These are phyloP conservation scores for Asterochloris sp. DNA, from an alignment of 139 green algal genomes.

Conservation along the genomic window DNA sequence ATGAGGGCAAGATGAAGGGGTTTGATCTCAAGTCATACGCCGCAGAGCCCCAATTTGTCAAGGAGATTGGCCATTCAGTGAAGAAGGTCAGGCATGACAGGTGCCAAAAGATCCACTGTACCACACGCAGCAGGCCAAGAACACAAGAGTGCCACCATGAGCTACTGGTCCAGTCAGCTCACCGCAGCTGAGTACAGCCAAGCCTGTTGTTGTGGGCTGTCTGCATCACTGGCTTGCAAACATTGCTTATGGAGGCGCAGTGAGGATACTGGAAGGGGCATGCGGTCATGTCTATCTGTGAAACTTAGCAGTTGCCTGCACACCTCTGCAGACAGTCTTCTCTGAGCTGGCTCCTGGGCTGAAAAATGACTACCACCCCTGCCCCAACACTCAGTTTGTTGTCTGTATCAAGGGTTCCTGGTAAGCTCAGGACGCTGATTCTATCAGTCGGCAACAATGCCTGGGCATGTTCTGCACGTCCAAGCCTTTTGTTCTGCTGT, in stretches of 20 bases:
- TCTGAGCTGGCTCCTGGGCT: slow-evolving; percentile 5
- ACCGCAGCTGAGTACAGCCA: no score
- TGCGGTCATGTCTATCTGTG: no score
- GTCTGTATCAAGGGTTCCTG: neutral
- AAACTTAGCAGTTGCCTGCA: neutral
- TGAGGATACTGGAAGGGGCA: no score
- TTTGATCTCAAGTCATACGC: slow-evolving; percentile 19
- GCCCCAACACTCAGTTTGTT: slow-evolving; percentile 12
- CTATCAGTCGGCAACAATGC: neutral
- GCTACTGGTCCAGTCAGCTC: no score
- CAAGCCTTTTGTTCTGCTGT: neutral
- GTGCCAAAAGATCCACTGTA: no score
- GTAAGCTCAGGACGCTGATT: neutral
- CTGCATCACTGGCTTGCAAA: no score
- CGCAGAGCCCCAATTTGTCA: slow-evolving; percentile 9
- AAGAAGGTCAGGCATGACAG: no score
- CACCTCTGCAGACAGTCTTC: neutral
- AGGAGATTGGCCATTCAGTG: neutral
- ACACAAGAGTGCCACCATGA: no score
- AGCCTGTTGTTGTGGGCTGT: no score
- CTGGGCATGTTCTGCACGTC: neutral
- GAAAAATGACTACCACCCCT: slow-evolving; percentile 11
- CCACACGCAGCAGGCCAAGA: no score
- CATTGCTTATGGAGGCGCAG: no score
- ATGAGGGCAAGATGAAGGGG: slow-evolving; percentile 14